A percentile compares a stretch with the other conserved stretches of the same genome.
Conservation (phyloP, 305 asterid species). For the Fraxinus greggii region DNA sequence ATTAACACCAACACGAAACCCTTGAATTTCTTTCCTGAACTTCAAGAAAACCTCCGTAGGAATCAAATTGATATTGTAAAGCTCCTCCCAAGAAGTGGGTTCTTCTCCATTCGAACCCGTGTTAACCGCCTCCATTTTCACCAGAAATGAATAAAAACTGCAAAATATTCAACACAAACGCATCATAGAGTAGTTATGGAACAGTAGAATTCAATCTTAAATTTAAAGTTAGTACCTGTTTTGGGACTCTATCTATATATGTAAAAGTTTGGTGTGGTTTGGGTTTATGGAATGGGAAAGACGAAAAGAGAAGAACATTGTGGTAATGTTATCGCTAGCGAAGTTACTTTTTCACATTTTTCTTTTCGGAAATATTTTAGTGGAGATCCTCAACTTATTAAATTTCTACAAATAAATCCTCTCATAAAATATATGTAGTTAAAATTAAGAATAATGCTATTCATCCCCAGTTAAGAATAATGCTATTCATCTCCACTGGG, state of each 20-base stretch:
- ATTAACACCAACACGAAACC: constrained; percentile 78
- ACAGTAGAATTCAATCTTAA: neutral
- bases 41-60: constrained; percentile 82
- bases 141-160: neutral
- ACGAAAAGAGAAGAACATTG: neutral
- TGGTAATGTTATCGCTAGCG: neutral
- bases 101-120: constrained; percentile 62
- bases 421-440: too few species aligned
- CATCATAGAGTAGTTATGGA: neutral
- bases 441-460: too few species aligned
- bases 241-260: neutral
- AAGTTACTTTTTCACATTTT: neutral
- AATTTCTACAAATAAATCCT: neutral
- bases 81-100: constrained; percentile 79
- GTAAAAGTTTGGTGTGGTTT: neutral
- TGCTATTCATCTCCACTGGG: too few species aligned
- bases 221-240: neutral
- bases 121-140: constrained; percentile 63
- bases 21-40: constrained; percentile 74
- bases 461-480: too few species aligned
- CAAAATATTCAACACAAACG: neutral
- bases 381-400: neutral
- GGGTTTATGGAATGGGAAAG: neutral
- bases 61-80: constrained; percentile 80
- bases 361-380: neutral